These are phyloP conservation scores for Hemileccinum rubropunctum DNA, from an alignment of 768 basidiomycete genomes.

Conservation along the genomic window DNA sequence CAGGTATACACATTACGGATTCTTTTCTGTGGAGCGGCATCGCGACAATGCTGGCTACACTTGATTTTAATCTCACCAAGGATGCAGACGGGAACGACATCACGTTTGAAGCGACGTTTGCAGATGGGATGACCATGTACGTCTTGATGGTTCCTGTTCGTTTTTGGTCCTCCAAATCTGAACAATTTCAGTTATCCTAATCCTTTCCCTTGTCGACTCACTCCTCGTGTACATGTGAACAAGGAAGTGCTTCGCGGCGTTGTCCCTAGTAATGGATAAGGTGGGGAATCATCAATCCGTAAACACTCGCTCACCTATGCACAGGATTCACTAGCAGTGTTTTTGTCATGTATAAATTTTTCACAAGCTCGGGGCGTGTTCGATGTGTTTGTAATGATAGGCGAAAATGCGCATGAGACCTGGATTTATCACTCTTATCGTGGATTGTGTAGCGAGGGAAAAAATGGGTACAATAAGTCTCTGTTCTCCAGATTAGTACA, in stretches of 20 bases:
- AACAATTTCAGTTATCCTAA: background rate
- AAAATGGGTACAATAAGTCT: no score
- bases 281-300: no score
- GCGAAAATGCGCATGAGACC: no score
- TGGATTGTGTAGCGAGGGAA: no score
- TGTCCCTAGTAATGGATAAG: no score
- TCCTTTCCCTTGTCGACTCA: background rate
- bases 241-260: background rate
- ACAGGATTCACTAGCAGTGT: no score
- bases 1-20: slow-evolving; percentile 9
- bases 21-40: slow-evolving; percentile 7
- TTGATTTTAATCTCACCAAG: slow-evolving; percentile 4
- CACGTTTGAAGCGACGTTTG: slow-evolving; percentile 4
- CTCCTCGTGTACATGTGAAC: background rate
- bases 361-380: no score
- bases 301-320: no score
- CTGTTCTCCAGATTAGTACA: no score
- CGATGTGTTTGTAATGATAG: no score
- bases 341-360: no score
- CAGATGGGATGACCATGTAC: background rate
- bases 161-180: background rate
- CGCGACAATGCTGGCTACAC: slow-evolving; percentile 7
- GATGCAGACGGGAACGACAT: slow-evolving; percentile 9
- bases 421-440: no score
- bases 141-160: background rate